These are phyloP conservation scores for Colletotrichum sp. DNA, from an alignment of 2,329 filamentous ascomycete species.

Conservation along the genomic window DNA sequence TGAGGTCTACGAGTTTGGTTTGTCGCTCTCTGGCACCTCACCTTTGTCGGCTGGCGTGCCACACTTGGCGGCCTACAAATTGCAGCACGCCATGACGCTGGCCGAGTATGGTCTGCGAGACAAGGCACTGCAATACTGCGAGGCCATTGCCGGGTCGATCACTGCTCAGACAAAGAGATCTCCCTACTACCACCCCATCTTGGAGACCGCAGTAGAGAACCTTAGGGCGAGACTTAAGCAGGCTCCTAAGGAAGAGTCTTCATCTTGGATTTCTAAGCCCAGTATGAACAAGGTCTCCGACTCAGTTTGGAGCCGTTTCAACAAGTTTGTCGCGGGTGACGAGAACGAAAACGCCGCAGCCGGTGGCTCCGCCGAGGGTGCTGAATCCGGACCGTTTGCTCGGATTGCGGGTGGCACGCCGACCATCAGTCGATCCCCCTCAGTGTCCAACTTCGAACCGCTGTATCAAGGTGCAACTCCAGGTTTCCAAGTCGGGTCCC, in stretches of 20 bases:
- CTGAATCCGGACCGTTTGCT: slow-evolving; percentile 79
- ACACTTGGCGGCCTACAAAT: slow-evolving; percentile 89
- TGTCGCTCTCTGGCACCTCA: slow-evolving; percentile 68
- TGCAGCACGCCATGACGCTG: slow-evolving; percentile 83
- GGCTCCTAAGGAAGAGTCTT: slow-evolving; percentile 79
- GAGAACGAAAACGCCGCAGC: slow-evolving; percentile 72
- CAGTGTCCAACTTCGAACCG: slow-evolving; percentile 69
- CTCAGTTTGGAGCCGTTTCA: slow-evolving; percentile 90
- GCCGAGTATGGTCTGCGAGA: slow-evolving; percentile 83
- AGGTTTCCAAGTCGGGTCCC: slow-evolving; percentile 30
- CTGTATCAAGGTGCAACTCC: slow-evolving; percentile 66
- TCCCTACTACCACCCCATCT: slow-evolving; percentile 79
- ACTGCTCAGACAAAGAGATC: slow-evolving; percentile 83
- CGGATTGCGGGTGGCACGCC: slow-evolving; percentile 79
- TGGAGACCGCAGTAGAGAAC: slow-evolving; percentile 82
- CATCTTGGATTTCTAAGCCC: slow-evolving; percentile 92
- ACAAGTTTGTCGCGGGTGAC: slow-evolving; percentile 93
- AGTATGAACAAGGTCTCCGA: slow-evolving; percentile 96
- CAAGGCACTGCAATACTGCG: slow-evolving; percentile 91
- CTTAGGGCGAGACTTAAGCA: slow-evolving; percentile 83
- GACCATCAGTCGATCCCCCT: slow-evolving; percentile 76
- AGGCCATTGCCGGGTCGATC: slow-evolving; percentile 77
- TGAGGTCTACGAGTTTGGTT: slow-evolving; percentile 91
- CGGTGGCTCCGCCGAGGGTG: slow-evolving; percentile 58
- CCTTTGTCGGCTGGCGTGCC: slow-evolving; percentile 66